phyloP scores from a whole-genome alignment of 805 yeast genomes.

The Lachancea waltii region DNA sequence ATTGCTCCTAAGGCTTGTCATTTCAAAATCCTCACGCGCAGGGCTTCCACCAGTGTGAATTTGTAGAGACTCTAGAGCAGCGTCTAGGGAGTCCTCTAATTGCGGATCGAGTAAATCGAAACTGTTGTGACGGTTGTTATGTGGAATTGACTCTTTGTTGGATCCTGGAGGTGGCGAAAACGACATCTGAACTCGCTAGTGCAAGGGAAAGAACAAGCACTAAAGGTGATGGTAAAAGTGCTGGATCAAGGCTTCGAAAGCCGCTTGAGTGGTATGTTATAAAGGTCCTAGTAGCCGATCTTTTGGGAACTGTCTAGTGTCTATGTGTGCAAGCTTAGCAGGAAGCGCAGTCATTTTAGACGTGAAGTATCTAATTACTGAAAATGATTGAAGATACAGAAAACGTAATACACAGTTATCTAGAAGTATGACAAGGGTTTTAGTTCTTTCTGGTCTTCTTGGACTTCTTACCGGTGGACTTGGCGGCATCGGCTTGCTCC shows the following conservation, averaged over 20 bases:
- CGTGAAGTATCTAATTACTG: not conserved
- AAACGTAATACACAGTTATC: slow-evolving; percentile 7
- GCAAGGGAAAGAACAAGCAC: too few species aligned
- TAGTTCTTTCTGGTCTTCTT: slow-evolving; percentile 26
- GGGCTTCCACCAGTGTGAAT: slow-evolving; percentile 25
- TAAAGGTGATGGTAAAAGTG: too few species aligned
- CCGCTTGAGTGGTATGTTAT: too few species aligned
- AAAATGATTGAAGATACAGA: not conserved
- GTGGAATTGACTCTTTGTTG: slow-evolving; percentile 5
- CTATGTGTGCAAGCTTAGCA: too few species aligned
- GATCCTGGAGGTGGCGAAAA: slow-evolving; percentile 21
- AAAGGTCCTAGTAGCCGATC: too few species aligned
- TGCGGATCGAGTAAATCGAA: slow-evolving; percentile 50
- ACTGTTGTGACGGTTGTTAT: slow-evolving; percentile 20
- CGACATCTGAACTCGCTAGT: slow-evolving; percentile 17
- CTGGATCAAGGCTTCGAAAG: too few species aligned
- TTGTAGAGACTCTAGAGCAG: slow-evolving; percentile 51
- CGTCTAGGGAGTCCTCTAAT: slow-evolving; percentile 59
- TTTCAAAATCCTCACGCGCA: slow-evolving; percentile 25
- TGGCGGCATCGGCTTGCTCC: slow-evolving; percentile 89
- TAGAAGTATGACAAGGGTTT: too few species aligned
- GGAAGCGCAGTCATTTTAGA: not conserved
- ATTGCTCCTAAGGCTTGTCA: slow-evolving; percentile 19
- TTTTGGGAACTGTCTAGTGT: too few species aligned
- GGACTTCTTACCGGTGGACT: slow-evolving; percentile 46